Conservation (phyloP, 2,329 filamentous ascomycete genomes). For the Shiraia bambusicola region DNA sequence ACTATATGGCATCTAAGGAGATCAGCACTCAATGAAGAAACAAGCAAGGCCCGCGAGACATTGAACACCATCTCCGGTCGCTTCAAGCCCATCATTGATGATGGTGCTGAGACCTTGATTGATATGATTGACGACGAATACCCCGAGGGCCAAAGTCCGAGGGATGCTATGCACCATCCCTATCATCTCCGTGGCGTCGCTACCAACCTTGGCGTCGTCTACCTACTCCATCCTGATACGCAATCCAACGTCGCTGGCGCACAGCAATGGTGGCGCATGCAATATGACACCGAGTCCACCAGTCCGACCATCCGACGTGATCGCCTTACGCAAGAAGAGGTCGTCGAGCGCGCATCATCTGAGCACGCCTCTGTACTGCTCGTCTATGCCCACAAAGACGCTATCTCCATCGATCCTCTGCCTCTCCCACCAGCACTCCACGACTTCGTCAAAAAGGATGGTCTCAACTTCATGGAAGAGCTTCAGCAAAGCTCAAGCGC, state of each 20-base stretch:
- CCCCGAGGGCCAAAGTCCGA: conserved; percentile 21
- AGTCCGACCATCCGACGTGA: conserved; percentile 31
- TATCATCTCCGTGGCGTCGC: conserved; percentile 62
- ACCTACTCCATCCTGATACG: conserved; percentile 51
- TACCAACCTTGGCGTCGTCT: conserved; percentile 59
- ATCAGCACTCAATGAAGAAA: conserved; percentile 48
- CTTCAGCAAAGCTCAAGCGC: conserved; percentile 17
- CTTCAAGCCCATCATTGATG: conserved; percentile 49
- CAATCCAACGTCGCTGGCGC: conserved; percentile 17
- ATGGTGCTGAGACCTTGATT: conserved; percentile 17
- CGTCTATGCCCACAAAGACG: conserved; percentile 59
- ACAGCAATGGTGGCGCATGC: conserved; percentile 41
- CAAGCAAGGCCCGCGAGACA: conserved; percentile 44
- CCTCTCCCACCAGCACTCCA: conserved; percentile 30
- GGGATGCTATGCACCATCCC: conserved; percentile 36
- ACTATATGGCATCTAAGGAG: conserved; percentile 7
- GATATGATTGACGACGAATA: conserved; percentile 31
- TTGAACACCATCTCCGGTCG: conserved; percentile 49
- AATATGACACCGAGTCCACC: conserved; percentile 32
- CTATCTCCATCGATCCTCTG: conserved; percentile 17
- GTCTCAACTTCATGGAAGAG: conserved; percentile 40
- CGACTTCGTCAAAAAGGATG: conserved; percentile 54
- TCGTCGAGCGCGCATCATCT: conserved; percentile 55
- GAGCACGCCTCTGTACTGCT: conserved; percentile 57
- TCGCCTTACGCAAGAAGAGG: conserved; percentile 53